Conservation (phyloP, 1,139 yeast genomes). For the Taphrina pruni region DNA sequence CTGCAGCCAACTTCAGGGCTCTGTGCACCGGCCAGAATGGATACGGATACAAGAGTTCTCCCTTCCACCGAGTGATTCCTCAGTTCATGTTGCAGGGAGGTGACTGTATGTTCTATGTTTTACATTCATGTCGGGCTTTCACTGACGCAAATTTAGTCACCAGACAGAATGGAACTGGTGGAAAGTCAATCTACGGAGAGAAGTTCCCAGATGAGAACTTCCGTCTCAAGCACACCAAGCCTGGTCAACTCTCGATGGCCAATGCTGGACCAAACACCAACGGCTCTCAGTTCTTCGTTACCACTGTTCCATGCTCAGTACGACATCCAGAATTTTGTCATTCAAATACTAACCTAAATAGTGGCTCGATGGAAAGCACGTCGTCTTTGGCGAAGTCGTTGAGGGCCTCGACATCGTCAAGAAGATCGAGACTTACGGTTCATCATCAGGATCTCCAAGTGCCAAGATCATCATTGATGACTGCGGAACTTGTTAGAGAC, state of each 20-base stretch:
- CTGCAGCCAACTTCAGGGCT: constrained; percentile 98
- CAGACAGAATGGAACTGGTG: constrained; percentile 89
- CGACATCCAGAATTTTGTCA: not conserved
- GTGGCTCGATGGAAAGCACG: constrained; percentile 99
- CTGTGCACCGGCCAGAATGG: constrained; percentile 97
- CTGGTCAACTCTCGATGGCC: constrained; percentile 98
- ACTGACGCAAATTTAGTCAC: constrained; percentile 49
- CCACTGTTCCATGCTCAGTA: constrained; percentile 67
- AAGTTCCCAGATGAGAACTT: constrained; percentile 97
- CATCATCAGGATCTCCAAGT: constrained; percentile 80
- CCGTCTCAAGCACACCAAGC: constrained; percentile 78
- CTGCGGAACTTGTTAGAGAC: constrained; percentile 60
- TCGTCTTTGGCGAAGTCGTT: constrained; percentile 94
- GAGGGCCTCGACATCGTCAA: constrained; percentile 91
- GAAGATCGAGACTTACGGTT: constrained; percentile 86
- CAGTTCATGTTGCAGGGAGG: constrained; percentile 98
- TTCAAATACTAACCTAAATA: constrained; percentile 57
- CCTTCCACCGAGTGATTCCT: constrained; percentile 99
- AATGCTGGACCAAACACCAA: constrained; percentile 99
- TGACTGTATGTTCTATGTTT: constrained; percentile 53
- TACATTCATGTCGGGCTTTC: not conserved
- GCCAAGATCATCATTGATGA: constrained; percentile 78
- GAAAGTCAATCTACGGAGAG: constrained; percentile 97
- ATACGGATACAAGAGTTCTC: constrained; percentile 86
- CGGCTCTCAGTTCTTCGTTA: constrained; percentile 98